Conservation (phyloP, 805 yeast genomes). For the Ogataea minuta region DNA sequence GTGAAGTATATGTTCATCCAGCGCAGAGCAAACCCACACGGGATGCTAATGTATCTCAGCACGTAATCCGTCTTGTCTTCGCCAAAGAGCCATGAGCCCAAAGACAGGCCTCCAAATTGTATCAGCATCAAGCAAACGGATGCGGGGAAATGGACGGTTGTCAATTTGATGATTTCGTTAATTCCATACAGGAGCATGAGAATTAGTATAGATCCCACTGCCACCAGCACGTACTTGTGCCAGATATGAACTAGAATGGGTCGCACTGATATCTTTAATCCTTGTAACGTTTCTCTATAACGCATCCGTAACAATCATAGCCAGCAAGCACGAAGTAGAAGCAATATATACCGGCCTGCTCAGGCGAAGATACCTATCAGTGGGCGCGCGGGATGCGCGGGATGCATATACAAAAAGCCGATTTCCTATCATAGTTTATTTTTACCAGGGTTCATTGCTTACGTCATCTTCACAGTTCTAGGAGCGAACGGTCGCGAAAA, state of each 20-base stretch:
- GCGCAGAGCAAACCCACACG: constrained; percentile 63
- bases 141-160: constrained; percentile 59
- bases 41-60: constrained; percentile 46
- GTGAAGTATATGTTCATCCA: constrained; percentile 82
- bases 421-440: not conserved
- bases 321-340: no score
- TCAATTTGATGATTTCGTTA: constrained; percentile 43
- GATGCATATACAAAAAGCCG: no score
- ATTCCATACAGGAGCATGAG: constrained; percentile 52
- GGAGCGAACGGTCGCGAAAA: no score
- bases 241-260: constrained; percentile 34
- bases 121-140: constrained; percentile 71
- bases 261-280: constrained; percentile 3
- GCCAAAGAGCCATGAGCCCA: constrained; percentile 38
- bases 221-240: constrained; percentile 45
- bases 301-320: no score
- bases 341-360: no score
- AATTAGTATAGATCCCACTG: constrained; percentile 46
- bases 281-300: not conserved
- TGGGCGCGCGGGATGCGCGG: no score
- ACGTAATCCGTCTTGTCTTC: constrained; percentile 29
- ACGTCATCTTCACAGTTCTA: no score
- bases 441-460: not conserved
- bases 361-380: no score
- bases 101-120: constrained; percentile 46